These are phyloP conservation scores for Elsinoe arachidis DNA, from an alignment of 2,329 filamentous ascomycete species.

Conservation along the genomic window DNA sequence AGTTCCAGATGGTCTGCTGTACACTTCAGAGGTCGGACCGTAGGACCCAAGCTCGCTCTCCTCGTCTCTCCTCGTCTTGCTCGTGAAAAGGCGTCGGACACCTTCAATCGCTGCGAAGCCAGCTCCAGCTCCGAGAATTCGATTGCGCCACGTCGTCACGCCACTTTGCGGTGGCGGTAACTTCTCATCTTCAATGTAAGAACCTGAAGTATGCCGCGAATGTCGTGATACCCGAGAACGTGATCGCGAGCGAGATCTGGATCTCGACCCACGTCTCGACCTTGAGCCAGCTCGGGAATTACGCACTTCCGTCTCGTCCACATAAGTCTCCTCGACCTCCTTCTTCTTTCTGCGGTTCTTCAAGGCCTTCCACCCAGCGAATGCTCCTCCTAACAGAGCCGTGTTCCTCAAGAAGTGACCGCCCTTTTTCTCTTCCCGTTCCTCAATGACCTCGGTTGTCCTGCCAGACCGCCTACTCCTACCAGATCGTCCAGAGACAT, in stretches of 20 bases:
- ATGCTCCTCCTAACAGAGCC: conserved; percentile 38
- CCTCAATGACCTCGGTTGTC: conserved; percentile 16
- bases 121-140: conserved; percentile 37
- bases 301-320: conserved; percentile 39
- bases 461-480: conserved; percentile 1
- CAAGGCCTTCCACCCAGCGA: conserved; percentile 47
- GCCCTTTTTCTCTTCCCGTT: conserved; percentile 14
- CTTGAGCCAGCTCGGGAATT: conserved; percentile 21
- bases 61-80: conserved; percentile 43
- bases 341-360: conserved; percentile 15
- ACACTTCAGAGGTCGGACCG: background rate
- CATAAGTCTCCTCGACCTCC: conserved; percentile 25
- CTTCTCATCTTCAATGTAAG: conserved; percentile 33
- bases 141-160: conserved; percentile 36
- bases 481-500: conserved; percentile 14
- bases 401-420: conserved; percentile 17
- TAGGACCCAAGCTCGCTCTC: conserved; percentile 47
- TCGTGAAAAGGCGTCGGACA: conserved; percentile 47
- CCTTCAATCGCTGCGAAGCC: conserved; percentile 34
- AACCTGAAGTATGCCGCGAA: conserved; percentile 14
- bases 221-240: conserved; percentile 10
- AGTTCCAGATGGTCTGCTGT: conserved; percentile 19
- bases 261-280: conserved; percentile 26
- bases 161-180: conserved; percentile 21
- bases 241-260: conserved; percentile 1